Percentiles rank a stretch among this genome's conserved stretches.
phyloP scores from a whole-genome alignment of 306 rosid genomes.

The Oemleria cerasiformis region DNA sequence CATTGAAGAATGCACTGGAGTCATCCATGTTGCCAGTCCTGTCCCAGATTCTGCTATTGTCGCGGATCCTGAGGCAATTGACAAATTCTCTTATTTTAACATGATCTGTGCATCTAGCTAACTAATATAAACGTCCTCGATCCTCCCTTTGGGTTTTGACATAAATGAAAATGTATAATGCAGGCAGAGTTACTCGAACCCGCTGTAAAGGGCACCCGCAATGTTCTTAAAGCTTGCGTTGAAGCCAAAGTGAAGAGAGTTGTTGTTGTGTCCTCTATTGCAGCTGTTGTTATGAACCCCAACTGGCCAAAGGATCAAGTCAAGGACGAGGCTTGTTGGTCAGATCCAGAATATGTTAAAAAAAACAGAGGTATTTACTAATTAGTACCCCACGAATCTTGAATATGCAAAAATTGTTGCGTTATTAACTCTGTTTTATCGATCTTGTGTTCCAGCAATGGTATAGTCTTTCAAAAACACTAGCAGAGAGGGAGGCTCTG shows the following conservation, averaged over 20 bases:
- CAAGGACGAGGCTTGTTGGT: constrained; percentile 38
- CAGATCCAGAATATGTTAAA: constrained; percentile 28
- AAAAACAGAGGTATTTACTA: too few species aligned
- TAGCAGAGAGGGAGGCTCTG: constrained; percentile 57
- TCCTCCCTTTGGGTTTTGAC: too few species aligned
- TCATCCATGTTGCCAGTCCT: constrained; percentile 37
- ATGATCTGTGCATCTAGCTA: too few species aligned
- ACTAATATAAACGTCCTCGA: too few species aligned
- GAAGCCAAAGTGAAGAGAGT: constrained; percentile 30
- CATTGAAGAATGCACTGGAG: constrained; percentile 28
- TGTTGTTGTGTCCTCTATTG: constrained; percentile 26
- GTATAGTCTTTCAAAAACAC: constrained; percentile 60
- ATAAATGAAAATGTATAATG: background rate
- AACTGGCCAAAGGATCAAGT: constrained; percentile 28
- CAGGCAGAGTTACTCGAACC: constrained; percentile 31
- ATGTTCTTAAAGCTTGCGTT: constrained; percentile 25
- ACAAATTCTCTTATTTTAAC: too few species aligned
- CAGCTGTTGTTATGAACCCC: constrained; percentile 26
- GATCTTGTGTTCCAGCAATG: too few species aligned
- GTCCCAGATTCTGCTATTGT: constrained; percentile 1
- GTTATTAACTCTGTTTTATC: too few species aligned
- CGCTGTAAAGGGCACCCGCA: constrained; percentile 29
- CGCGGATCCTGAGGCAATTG: constrained; percentile 23
- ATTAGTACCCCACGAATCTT: too few species aligned
- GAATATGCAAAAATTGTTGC: too few species aligned